Conservation (phyloP, 2,329 filamentous ascomycete genomes). For the Pseudogymnoascus sp. region DNA sequence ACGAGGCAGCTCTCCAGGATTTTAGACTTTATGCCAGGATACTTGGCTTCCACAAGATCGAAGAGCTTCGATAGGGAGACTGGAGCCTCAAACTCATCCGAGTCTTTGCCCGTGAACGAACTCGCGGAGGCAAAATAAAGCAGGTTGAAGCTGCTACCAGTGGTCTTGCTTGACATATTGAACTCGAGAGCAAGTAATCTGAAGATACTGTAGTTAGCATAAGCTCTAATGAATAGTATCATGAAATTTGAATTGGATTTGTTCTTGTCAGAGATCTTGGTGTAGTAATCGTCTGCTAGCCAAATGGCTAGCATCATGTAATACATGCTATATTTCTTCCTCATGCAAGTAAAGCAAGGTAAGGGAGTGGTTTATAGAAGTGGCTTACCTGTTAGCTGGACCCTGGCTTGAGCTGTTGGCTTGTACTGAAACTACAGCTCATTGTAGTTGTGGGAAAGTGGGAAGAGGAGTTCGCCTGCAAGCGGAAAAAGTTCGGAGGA, state of each 20-base stretch:
- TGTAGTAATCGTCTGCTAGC: constrained; percentile 47
- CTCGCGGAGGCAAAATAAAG: constrained; percentile 75
- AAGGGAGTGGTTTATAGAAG: background rate
- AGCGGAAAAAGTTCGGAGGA: background rate
- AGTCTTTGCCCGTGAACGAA: constrained; percentile 60
- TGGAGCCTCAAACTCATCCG: constrained; percentile 59
- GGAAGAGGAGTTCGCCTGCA: background rate
- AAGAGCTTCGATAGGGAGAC: constrained; percentile 56
- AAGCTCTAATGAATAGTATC: background rate
- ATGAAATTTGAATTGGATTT: background rate
- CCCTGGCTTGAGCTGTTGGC: background rate
- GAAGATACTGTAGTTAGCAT: constrained; percentile 13
- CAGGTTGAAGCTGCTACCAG: constrained; percentile 49
- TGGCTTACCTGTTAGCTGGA: constrained; percentile 5
- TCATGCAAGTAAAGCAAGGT: constrained; percentile 21
- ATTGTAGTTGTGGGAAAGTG: constrained; percentile 4
- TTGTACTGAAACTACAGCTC: background rate
- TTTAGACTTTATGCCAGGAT: constrained; percentile 59
- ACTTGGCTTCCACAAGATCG: constrained; percentile 55
- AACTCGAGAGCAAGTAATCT: constrained; percentile 10
- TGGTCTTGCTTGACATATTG: constrained; percentile 2
- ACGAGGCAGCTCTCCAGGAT: constrained; percentile 67
- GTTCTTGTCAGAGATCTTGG: constrained; percentile 61
- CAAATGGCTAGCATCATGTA: constrained; percentile 36
- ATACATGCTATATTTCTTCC: constrained; percentile 35